These are phyloP conservation scores for Exsudoporus frostii DNA, from an alignment of 768 basidiomycete genomes.

Conservation along the genomic window DNA sequence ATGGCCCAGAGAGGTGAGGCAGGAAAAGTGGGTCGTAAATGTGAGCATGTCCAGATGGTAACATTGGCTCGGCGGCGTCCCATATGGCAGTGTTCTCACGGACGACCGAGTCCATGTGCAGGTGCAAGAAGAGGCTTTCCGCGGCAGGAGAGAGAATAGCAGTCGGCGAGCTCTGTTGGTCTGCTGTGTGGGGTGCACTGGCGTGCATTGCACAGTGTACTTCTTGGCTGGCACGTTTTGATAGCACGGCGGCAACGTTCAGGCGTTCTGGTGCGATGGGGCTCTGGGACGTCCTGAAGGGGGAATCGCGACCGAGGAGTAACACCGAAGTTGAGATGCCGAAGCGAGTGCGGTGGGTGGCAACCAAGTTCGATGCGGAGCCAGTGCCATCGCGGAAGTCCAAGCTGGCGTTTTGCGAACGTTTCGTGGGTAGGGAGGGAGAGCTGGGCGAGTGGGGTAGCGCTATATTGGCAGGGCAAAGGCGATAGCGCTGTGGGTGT, in stretches of 20 bases:
- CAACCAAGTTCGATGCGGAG: constrained; percentile 20
- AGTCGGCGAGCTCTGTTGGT: constrained; percentile 3
- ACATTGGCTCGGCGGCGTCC: not conserved
- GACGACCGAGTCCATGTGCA: not conserved
- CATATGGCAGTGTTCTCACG: constrained; percentile 13
- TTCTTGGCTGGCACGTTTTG: constrained; percentile 20
- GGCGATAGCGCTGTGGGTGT: too few relatives aligned
- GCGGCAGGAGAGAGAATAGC: constrained; percentile 9
- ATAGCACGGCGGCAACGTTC: constrained; percentile 7
- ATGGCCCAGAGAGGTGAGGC: constrained; percentile 3
- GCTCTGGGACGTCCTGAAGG: constrained; percentile 1
- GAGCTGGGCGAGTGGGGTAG: not conserved
- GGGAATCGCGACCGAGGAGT: constrained; percentile 3
- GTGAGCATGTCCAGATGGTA: not conserved
- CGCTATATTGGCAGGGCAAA: not conserved
- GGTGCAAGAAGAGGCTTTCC: not conserved
- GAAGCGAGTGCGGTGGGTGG: constrained; percentile 15
- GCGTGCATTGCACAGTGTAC: not conserved
- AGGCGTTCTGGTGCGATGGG: constrained; percentile 6
- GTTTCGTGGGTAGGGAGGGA: not conserved
- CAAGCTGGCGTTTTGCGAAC: not conserved
- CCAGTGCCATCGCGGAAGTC: constrained; percentile 2
- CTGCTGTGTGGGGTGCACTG: not conserved
- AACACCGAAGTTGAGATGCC: constrained; percentile 13
- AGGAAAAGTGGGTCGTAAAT: constrained; percentile 8